Evolutionary conservation across 805 yeast genomes (phyloP), one percentile per base, ranked within the genome.

Genomic region (Ogataea pilisensis): DNA sequence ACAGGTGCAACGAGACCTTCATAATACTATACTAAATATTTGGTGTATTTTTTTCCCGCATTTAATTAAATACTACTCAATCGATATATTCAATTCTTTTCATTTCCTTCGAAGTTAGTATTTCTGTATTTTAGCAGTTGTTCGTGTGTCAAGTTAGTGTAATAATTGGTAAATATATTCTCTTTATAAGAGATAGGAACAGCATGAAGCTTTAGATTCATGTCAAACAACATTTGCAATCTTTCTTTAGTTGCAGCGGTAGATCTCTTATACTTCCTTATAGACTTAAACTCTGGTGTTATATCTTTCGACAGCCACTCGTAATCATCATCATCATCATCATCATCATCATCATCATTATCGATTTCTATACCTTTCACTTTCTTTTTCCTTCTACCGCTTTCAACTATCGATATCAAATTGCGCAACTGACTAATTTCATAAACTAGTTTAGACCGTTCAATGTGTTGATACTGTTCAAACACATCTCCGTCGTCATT

Each of bases 371-470:
- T 11, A 8, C 9, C 11, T 11, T 22, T 7, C 13, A 7, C 16
- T 14, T 13, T 17, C 16, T 12, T 8, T 7, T 24, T 16, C 8
- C 7, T 9, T 22, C 36, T 26, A 8, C 43, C 29, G 0, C 5
- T 24, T 21, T 37, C 43, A 14, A 42, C 19, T 25, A 45, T 34
- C 7, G 44, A 31, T 4, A 48, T 29, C 33, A 50, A 29, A n/a
- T 45, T 38, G 16, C 49, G 28, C 26, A 50, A 30, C 9, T 35
- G 35, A 12, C 44, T 38, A 11, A 50, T 48, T 22, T 50, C 50
- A 20, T 30, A 29, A 11, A 50, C 31, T 14, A 50, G 38, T 19
- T 39, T 41, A 4, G 46, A 24, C 21, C 38, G 39, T 17, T 48
- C 47, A 12, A 41, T 38, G 30, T 37, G 35, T 25, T 39, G 35